Evolutionary conservation across 495 filamentous ascomycete genomes (phyloP).

Genomic region (Penicillium mononematosum): DNA sequence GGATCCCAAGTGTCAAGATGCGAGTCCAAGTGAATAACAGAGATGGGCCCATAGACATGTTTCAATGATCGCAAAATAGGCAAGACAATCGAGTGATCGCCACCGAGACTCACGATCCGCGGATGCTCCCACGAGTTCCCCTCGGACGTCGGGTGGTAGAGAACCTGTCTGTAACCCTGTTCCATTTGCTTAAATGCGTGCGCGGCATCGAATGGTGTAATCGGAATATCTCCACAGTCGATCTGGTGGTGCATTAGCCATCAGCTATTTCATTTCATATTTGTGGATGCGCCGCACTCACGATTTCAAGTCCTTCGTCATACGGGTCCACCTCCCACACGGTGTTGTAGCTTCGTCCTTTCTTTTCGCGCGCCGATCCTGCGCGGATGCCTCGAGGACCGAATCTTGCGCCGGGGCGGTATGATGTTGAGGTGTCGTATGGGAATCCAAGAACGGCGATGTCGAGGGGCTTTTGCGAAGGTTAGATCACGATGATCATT

Average conservation of each 20-base stretch:
- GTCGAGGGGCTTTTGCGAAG: conserved; percentile 14
- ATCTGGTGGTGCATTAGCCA: conserved; percentile 19
- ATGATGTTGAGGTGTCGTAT: conserved; percentile 50
- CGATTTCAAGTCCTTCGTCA: conserved; percentile 52
- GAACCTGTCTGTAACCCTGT: conserved; percentile 42
- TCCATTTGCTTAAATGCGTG: conserved; percentile 61
- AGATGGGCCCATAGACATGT: conserved; percentile 51
- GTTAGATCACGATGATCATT: background rate
- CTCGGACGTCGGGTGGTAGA: conserved; percentile 27
- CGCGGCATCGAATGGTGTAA: conserved; percentile 58
- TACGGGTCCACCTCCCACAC: conserved; percentile 48
- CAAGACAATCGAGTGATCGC: conserved; percentile 63
- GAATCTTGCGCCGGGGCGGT: conserved; percentile 68
- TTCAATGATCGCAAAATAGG: conserved; percentile 58
- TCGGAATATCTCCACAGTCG: conserved; percentile 63
- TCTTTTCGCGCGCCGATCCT: conserved; percentile 44
- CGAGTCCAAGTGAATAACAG: conserved; percentile 61
- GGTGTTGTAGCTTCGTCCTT: conserved; percentile 32
- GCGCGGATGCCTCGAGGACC: conserved; percentile 67
- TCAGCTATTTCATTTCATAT: background rate
- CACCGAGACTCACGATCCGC: conserved; percentile 56
- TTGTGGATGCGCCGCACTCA: background rate
- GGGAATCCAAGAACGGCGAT: conserved; percentile 28
- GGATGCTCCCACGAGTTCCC: conserved; percentile 20
- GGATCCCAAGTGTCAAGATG: conserved; percentile 60